Percentiles rank a stretch among this genome's conserved stretches.
Conservation (phyloP, 768 basidiomycete genomes). For the Sutorius australiensis region DNA sequence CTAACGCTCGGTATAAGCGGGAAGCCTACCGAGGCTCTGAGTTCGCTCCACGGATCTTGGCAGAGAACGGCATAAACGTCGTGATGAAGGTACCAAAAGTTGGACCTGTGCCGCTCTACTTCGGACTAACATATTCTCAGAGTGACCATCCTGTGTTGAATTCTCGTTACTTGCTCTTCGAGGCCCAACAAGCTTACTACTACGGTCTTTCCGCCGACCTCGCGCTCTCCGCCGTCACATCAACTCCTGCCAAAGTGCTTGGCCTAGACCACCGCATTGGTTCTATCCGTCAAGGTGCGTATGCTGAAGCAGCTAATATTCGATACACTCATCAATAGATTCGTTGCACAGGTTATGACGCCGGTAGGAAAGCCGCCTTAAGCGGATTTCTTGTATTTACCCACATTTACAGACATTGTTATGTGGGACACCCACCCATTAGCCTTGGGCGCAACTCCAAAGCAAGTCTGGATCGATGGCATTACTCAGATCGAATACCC, state of each 20-base stretch:
- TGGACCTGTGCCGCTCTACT: conserved; percentile 14
- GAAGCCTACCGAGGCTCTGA: conserved; percentile 64
- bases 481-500: conserved; percentile 61
- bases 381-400: neutral
- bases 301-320: neutral
- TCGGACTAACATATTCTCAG: conserved; percentile 27
- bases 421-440: conserved; percentile 79
- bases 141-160: conserved; percentile 54
- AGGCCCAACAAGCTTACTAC: conserved; percentile 65
- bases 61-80: conserved; percentile 53
- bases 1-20: conserved; percentile 63
- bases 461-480: conserved; percentile 84
- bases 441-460: conserved; percentile 70
- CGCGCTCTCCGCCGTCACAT: conserved; percentile 67
- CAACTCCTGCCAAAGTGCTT: conserved; percentile 64
- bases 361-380: conserved; percentile 38
- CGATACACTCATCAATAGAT: neutral
- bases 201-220: conserved; percentile 65
- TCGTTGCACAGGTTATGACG: conserved; percentile 55
- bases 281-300: conserved; percentile 47
- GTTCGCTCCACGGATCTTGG: conserved; percentile 58
- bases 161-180: conserved; percentile 52
- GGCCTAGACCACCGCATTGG: conserved; percentile 79
- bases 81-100: conserved; percentile 52
- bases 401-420: conserved; percentile 50